These are phyloP conservation scores for Cryptococcus deneoformans DNA, from an alignment of 1,284 basidiomycete genomes.

Conservation along the genomic window DNA sequence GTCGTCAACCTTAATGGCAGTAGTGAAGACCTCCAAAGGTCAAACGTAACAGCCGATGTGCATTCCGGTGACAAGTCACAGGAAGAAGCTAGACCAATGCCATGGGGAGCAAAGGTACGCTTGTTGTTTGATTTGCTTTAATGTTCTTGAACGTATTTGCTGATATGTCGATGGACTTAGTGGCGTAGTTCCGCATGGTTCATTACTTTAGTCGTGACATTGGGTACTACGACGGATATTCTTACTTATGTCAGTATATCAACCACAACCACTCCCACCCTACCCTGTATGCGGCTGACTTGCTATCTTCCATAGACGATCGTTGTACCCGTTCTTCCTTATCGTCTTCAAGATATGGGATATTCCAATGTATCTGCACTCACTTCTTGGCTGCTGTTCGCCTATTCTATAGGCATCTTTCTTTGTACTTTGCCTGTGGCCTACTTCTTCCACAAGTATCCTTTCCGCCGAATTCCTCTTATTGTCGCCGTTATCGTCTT, in stretches of 20 bases:
- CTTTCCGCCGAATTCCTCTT: conserved; percentile 59
- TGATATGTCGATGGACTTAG: conserved; percentile 5
- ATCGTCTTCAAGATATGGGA: conserved; percentile 44
- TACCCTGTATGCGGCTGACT: neutral
- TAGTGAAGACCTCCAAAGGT: too few relatives aligned
- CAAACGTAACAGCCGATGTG: too few relatives aligned
- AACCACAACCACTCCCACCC: neutral
- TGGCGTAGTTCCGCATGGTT: conserved; percentile 33
- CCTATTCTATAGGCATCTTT: conserved; percentile 40
- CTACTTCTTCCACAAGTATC: conserved; percentile 27
- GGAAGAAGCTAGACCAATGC: neutral
- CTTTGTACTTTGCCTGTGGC: conserved; percentile 56
- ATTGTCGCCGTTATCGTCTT: conserved; percentile 51
- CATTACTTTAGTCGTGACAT: conserved; percentile 34
- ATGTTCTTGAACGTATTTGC: neutral
- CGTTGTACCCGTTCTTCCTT: conserved; percentile 65
- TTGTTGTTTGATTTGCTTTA: neutral
- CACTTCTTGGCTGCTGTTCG: conserved; percentile 40
- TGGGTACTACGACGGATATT: conserved; percentile 35
- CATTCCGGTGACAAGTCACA: too few relatives aligned
- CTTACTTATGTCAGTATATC: conserved; percentile 35
- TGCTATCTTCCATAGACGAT: conserved; percentile 24
- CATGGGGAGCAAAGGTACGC: conserved; percentile 6
- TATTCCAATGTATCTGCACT: conserved; percentile 35
- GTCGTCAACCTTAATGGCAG: too few relatives aligned